A percentile compares a stretch with the other conserved stretches of the same genome.
phyloP scores from a whole-genome alignment of 352 stramenopile species.

The Phytopythium sindhum region DNA sequence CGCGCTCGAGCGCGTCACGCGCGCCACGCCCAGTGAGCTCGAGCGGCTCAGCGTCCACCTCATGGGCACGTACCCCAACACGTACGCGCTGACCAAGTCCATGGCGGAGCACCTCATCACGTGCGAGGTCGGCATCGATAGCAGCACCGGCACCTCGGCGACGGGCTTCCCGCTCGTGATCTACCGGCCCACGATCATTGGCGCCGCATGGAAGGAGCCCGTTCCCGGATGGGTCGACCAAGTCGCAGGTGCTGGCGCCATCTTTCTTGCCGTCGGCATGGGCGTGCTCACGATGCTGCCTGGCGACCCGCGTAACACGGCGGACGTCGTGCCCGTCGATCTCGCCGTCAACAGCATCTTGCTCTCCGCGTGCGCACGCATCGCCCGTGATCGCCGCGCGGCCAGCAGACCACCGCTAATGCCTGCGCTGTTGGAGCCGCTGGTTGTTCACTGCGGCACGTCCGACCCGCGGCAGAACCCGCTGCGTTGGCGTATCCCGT shows the following conservation, averaged over 20 bases:
- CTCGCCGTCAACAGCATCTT: slow-evolving; percentile 77
- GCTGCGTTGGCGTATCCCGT: slow-evolving; percentile 74
- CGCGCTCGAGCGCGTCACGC: slow-evolving; percentile 50
- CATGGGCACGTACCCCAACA: slow-evolving; percentile 88
- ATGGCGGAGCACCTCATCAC: slow-evolving; percentile 81
- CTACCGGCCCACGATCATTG: slow-evolving; percentile 84
- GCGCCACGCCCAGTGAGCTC: slow-evolving; percentile 47
- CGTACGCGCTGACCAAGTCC: slow-evolving; percentile 87
- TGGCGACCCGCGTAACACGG: slow-evolving; percentile 72
- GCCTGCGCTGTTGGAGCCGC: slow-evolving; percentile 19
- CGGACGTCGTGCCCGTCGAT: slow-evolving; percentile 82
- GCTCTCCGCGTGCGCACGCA: slow-evolving; percentile 40
- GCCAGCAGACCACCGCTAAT: not conserved
- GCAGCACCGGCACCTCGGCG: not conserved
- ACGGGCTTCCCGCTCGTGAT: slow-evolving; percentile 62
- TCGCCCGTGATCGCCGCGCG: slow-evolving; percentile 10
- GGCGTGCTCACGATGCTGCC: slow-evolving; percentile 82
- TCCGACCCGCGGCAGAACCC: slow-evolving; percentile 77
- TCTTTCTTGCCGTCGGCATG: slow-evolving; percentile 75
- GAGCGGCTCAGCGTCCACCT: slow-evolving; percentile 71
- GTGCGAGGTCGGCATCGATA: slow-evolving; percentile 28
- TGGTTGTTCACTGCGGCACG: slow-evolving; percentile 75
- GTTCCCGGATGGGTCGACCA: slow-evolving; percentile 83
- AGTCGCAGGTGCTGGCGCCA: slow-evolving; percentile 69
- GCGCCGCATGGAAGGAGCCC: slow-evolving; percentile 83